phyloP scores from a whole-genome alignment of 148 eudicot genomes.

The Beta vulgaris region DNA sequence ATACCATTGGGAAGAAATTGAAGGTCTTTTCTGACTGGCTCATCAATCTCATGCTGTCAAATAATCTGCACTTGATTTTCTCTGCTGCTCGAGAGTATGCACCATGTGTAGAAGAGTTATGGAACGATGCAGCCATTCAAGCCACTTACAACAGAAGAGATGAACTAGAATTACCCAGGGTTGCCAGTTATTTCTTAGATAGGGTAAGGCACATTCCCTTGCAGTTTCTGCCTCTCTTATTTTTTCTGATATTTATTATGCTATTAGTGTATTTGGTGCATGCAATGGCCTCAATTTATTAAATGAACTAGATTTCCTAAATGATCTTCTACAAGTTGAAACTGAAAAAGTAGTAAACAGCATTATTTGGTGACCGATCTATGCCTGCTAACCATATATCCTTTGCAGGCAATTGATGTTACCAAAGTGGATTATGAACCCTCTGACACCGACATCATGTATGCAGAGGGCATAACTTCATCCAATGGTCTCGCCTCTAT shows the following conservation, averaged over 20 bases:
- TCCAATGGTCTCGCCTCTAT: slow-evolving; percentile 47
- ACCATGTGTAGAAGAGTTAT: slow-evolving; percentile 59
- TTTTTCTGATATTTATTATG: not conserved
- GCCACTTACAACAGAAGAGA: slow-evolving; percentile 60
- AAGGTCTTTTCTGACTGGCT: slow-evolving; percentile 75
- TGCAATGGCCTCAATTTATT: not conserved
- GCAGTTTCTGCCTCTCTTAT: slow-evolving; percentile 8
- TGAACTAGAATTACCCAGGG: slow-evolving; percentile 65
- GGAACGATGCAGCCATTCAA: slow-evolving; percentile 76
- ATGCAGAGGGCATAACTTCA: slow-evolving; percentile 56
- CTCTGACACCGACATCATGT: slow-evolving; percentile 63
- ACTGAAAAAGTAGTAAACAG: not conserved
- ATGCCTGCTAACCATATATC: slow-evolving; percentile 8
- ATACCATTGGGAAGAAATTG: slow-evolving; percentile 51
- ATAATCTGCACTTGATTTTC: slow-evolving; percentile 62
- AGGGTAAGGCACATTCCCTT: slow-evolving; percentile 41
- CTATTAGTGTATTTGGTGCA: slow-evolving; percentile 1
- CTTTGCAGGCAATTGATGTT: slow-evolving; percentile 67
- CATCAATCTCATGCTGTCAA: slow-evolving; percentile 55
- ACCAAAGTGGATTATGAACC: slow-evolving; percentile 64
- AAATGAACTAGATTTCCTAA: not conserved
- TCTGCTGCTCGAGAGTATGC: slow-evolving; percentile 83
- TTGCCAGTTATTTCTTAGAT: slow-evolving; percentile 62
- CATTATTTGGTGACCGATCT: not conserved
- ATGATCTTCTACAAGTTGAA: not conserved